Evolutionary conservation across 805 yeast genomes (phyloP).

Genomic region (Sugiyamaella smithiae): DNA sequence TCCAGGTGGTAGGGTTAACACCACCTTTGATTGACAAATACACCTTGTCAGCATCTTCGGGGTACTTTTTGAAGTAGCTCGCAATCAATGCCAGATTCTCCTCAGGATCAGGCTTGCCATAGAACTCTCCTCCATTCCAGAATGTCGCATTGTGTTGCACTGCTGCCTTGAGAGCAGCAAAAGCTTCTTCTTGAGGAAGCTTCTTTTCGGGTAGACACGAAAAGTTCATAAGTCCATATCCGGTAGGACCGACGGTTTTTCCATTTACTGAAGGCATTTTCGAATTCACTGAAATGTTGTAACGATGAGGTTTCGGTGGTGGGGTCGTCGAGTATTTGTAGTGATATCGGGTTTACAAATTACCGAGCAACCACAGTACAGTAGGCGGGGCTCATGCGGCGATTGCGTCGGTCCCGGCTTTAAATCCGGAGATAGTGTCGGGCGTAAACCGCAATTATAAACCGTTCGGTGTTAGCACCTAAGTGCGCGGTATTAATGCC

Average conservation of each 20-base stretch:
- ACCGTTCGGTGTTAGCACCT: too few relatives aligned
- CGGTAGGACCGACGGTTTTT: slow-evolving; percentile 33
- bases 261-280: slow-evolving; percentile 4
- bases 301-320: too few relatives aligned
- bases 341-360: too few relatives aligned
- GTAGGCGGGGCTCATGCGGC: too few relatives aligned
- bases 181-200: slow-evolving; percentile 50
- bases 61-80: slow-evolving; percentile 55
- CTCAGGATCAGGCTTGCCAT: slow-evolving; percentile 50
- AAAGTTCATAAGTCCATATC: slow-evolving; percentile 80
- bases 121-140: slow-evolving; percentile 76
- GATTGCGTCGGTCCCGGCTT: too few relatives aligned
- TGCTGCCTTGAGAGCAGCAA: slow-evolving; percentile 53
- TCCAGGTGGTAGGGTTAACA: slow-evolving; percentile 34
- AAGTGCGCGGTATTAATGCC: too few relatives aligned
- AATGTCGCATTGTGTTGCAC: slow-evolving; percentile 49
- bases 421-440: too few relatives aligned
- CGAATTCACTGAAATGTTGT: too few relatives aligned
- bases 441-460: too few relatives aligned
- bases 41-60: slow-evolving; percentile 55
- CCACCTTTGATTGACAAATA: slow-evolving; percentile 71
- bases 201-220: slow-evolving; percentile 63
- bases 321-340: too few relatives aligned
- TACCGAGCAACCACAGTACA: too few relatives aligned
- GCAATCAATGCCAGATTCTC: slow-evolving; percentile 56